Evolutionary conservation across 1,284 basidiomycete species (phyloP), one percentile per base, ranked within the genome.

Genomic region (Apiotrichum siamense): DNA sequence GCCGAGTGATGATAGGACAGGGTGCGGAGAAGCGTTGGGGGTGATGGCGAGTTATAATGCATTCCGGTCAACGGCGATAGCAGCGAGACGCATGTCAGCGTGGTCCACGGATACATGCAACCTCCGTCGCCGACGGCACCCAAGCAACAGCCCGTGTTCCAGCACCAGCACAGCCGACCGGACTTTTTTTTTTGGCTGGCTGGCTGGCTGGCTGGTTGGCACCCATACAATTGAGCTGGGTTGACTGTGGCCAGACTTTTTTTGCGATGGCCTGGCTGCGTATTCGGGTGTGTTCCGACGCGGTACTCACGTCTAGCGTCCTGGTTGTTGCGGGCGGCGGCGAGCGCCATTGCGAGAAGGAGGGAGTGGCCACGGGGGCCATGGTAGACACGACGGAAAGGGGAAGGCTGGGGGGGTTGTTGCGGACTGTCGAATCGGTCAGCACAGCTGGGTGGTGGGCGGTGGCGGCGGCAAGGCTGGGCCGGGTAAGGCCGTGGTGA

Each of bases 281-380:
- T 10, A n/a, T n/a, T n/a, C n/a, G 17, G 7, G 29, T 20, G 4
- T 11, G n/a, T 27, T 40, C 17, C 10, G 24, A 33, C n/a, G n/a
- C n/a, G n/a, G n/a, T n/a, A 50, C 49, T 44, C 31, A 50, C 49
- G 18, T 45, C 49, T 20, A 50, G 49, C 9, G 49, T n/a, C 15
- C 36, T 36, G 10, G 26, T 39, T 7, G 27, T 7, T 18, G 37
- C 37, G 10, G 49, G 49, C 3, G 49, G 49, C 7, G 49, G 49
- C 20, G 49, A 50, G 23, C 49, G 49, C 49, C 49, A 50, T 46
- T 50, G 49, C 1, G 40, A 37, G 31, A 50, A 50, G 10, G 49
- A 26, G 4, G n/a, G n/a, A n/a, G 49, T 39, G 37, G 49, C 44
- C 44, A 45, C 47, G 40, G 47, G 39, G 39, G 47, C 47, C 47